A percentile compares a stretch with the other conserved stretches of the same genome.
Conservation (phyloP, 192 early-diverging fungal genomes). For the Podila epigama region DNA sequence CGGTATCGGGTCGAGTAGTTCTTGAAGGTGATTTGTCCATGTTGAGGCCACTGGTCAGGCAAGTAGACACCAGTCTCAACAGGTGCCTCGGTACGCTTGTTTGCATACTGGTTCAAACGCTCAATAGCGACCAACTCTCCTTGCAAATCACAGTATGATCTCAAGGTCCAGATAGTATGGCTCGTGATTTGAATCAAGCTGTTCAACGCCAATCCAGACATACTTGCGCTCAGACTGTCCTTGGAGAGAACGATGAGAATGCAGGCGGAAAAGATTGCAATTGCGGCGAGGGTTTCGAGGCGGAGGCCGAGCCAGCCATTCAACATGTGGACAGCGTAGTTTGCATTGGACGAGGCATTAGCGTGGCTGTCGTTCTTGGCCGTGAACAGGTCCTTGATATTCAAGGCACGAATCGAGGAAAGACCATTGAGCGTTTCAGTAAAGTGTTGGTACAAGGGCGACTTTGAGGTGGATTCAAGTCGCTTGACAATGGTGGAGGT, state of each 20-base stretch:
- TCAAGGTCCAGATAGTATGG: not conserved
- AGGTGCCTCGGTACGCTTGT: not conserved
- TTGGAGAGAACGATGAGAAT: slow-evolving; percentile 58
- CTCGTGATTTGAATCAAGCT: not conserved
- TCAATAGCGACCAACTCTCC: not conserved
- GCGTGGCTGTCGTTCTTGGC: not conserved
- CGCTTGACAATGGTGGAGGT: slow-evolving; percentile 81
- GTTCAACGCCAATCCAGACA: slow-evolving; percentile 82
- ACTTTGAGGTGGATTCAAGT: slow-evolving; percentile 77
- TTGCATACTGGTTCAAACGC: not conserved
- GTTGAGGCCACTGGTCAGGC: not conserved
- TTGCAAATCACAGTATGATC: not conserved
- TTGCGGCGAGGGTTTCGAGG: slow-evolving; percentile 69
- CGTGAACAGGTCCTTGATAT: slow-evolving; percentile 13
- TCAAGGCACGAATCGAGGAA: slow-evolving; percentile 71
- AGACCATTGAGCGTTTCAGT: slow-evolving; percentile 67
- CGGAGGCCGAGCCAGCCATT: slow-evolving; percentile 75
- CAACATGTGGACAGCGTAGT: slow-evolving; percentile 44
- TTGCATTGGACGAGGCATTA: slow-evolving; percentile 6
- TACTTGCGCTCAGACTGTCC: slow-evolving; percentile 62
- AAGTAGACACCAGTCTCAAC: not conserved
- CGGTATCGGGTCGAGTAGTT: too few relatives aligned
- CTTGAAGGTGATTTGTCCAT: not conserved
- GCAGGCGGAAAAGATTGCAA: slow-evolving; percentile 67
- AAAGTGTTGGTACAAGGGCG: slow-evolving; percentile 79